These are phyloP conservation scores for Botrytis medusae DNA, from an alignment of 2,329 filamentous ascomycete species.

Conservation along the genomic window DNA sequence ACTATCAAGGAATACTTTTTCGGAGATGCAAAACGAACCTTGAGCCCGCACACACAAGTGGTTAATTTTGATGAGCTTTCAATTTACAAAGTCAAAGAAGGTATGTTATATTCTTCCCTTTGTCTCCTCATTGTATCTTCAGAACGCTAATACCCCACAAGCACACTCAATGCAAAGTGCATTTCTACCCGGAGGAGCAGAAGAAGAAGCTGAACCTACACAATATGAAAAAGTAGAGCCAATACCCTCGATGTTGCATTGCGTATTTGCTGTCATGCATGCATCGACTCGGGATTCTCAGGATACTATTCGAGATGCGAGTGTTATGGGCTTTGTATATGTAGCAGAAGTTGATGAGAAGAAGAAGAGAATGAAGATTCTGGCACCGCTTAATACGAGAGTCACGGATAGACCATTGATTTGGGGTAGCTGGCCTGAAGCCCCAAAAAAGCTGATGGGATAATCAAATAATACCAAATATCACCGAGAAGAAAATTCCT, in stretches of 20 bases:
- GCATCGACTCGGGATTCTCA: slow-evolving; percentile 67
- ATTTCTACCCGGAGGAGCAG: slow-evolving; percentile 40
- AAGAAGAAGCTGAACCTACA: slow-evolving; percentile 38
- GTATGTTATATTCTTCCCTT: slow-evolving; percentile 42
- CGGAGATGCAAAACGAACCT: slow-evolving; percentile 70
- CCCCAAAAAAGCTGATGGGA: slow-evolving; percentile 42
- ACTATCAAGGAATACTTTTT: slow-evolving; percentile 94
- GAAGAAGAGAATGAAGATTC: slow-evolving; percentile 73
- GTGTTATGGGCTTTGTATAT: slow-evolving; percentile 90
- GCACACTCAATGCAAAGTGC: slow-evolving; percentile 36
- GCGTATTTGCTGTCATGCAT: slow-evolving; percentile 81
- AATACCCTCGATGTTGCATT: slow-evolving; percentile 70
- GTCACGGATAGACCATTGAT: slow-evolving; percentile 78
- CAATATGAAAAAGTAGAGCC: slow-evolving; percentile 65
- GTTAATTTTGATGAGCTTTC: slow-evolving; percentile 73
- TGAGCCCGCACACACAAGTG: slow-evolving; percentile 85
- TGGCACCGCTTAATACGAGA: slow-evolving; percentile 80
- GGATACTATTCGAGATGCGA: slow-evolving; percentile 73
- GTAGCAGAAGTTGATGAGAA: slow-evolving; percentile 88
- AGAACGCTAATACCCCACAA: slow-evolving; percentile 27
- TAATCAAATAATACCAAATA: slow-evolving; percentile 17
- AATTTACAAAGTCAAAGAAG: slow-evolving; percentile 68
- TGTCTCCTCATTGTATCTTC: neutral
- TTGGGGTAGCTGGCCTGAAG: slow-evolving; percentile 84
- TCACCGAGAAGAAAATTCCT: neutral